Evolutionary conservation across 352 stramenopile species (phyloP).

Genomic region (Globisporangium iwayamae): DNA sequence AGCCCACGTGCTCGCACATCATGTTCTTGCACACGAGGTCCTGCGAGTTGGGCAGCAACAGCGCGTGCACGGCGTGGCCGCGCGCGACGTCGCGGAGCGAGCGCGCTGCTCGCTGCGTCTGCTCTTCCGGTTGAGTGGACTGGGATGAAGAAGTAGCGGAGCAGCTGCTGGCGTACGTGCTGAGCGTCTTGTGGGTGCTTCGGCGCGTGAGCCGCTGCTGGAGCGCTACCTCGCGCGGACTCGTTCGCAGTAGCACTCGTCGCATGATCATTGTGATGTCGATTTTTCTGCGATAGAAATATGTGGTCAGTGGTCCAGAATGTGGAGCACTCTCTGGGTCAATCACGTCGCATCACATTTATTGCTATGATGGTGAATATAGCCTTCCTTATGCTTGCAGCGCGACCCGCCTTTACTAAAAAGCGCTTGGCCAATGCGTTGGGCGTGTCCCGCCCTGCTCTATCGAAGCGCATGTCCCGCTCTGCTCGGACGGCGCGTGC

Average conservation of each 20-base stretch:
- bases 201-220: neutral
- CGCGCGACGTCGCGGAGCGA: slow-evolving; percentile 72
- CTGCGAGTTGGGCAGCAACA: slow-evolving; percentile 71
- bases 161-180: neutral
- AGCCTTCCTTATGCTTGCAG: no score
- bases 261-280: neutral
- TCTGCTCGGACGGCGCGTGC: no score
- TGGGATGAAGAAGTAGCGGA: neutral
- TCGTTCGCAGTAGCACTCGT: neutral
- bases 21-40: slow-evolving; percentile 90
- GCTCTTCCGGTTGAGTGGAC: neutral
- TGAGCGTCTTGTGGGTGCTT: neutral
- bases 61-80: slow-evolving; percentile 39
- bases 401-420: no score
- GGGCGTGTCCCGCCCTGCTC: no score
- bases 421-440: no score
- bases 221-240: neutral
- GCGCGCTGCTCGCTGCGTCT: slow-evolving; percentile 8
- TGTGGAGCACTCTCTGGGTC: no score
- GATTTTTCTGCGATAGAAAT: neutral
- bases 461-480: no score
- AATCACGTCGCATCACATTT: no score
- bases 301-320: no score
- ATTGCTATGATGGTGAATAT: no score
- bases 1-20: slow-evolving; percentile 90